Evolutionary conservation across 2,329 filamentous ascomycete genomes (phyloP).

Genomic region (Periconia sp.): DNA sequence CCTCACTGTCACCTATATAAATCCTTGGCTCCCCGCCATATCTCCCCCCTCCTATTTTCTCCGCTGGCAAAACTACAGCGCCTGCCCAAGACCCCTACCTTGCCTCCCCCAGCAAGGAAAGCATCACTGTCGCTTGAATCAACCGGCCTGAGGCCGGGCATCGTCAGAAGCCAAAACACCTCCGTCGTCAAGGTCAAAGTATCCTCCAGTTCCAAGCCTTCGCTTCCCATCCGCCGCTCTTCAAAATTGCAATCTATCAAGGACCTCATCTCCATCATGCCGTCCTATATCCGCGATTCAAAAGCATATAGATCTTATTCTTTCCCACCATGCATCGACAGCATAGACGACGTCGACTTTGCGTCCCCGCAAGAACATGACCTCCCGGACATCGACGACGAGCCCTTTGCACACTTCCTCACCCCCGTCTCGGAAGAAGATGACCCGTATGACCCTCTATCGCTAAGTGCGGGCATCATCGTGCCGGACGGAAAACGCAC

Average conservation of each 20-base stretch:
- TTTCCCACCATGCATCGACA: slow-evolving; percentile 38
- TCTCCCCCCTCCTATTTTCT: slow-evolving; percentile 7
- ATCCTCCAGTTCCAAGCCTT: slow-evolving; percentile 24
- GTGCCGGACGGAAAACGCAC: slow-evolving; percentile 27
- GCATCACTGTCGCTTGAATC: slow-evolving; percentile 21
- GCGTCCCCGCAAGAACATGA: slow-evolving; percentile 14
- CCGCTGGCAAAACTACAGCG: slow-evolving; percentile 22
- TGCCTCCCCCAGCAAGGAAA: slow-evolving; percentile 16
- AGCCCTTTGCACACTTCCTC: slow-evolving; percentile 48
- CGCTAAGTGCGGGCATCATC: slow-evolving; percentile 44
- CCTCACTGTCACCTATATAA: slow-evolving; percentile 37
- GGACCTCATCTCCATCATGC: slow-evolving; percentile 32
- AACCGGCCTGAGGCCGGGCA: slow-evolving; percentile 36
- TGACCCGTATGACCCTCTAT: slow-evolving; percentile 40
- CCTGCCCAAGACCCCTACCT: slow-evolving; percentile 15
- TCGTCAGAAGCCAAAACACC: slow-evolving; percentile 15
- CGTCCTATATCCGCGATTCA: slow-evolving; percentile 31
- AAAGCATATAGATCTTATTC: slow-evolving; percentile 32
- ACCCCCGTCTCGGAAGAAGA: slow-evolving; percentile 46
- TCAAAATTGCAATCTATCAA: slow-evolving; percentile 26
- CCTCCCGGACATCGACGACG: slow-evolving; percentile 46
- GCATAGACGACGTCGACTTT: slow-evolving; percentile 15
- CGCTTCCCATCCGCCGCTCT: slow-evolving; percentile 23
- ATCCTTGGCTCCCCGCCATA: slow-evolving; percentile 10
- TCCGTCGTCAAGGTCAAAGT: slow-evolving; percentile 24